A percentile compares a stretch with the other conserved stretches of the same genome.
phyloP scores from a whole-genome alignment of 768 basidiomycete genomes.

The Russula earlei region DNA sequence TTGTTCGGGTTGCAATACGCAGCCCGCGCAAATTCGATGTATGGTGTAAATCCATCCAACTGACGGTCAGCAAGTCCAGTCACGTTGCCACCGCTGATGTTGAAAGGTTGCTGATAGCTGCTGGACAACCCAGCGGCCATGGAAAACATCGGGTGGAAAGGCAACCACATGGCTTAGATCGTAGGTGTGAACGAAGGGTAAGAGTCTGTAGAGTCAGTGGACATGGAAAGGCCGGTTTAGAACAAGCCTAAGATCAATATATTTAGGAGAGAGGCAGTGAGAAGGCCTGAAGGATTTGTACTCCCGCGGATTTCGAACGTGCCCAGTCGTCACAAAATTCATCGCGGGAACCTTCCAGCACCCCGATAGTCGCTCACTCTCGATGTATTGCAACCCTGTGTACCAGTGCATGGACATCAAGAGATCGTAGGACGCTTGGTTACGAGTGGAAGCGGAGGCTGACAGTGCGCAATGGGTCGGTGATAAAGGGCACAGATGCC shows the following conservation, averaged over 20 bases:
- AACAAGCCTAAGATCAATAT: neutral
- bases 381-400: too few relatives aligned
- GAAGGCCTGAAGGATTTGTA: neutral
- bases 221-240: neutral
- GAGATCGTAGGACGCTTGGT: too few relatives aligned
- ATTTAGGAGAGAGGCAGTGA: neutral
- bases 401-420: neutral
- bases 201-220: too few relatives aligned
- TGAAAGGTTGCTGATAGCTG: neutral
- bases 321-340: neutral
- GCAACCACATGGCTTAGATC: slow-evolving; percentile 11
- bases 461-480: too few relatives aligned
- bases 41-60: slow-evolving; percentile 35
- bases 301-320: neutral
- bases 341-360: neutral
- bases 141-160: neutral
- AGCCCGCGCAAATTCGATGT: slow-evolving; percentile 44
- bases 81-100: slow-evolving; percentile 7
- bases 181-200: too few relatives aligned
- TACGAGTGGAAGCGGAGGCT: too few relatives aligned
- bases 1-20: slow-evolving; percentile 40
- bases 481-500: too few relatives aligned
- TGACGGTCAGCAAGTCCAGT: slow-evolving; percentile 25
- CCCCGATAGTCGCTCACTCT: neutral
- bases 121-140: neutral